These are phyloP conservation scores for Hirsutella rhossiliensis DNA, from an alignment of 2,329 filamentous ascomycete genomes.

Conservation along the genomic window DNA sequence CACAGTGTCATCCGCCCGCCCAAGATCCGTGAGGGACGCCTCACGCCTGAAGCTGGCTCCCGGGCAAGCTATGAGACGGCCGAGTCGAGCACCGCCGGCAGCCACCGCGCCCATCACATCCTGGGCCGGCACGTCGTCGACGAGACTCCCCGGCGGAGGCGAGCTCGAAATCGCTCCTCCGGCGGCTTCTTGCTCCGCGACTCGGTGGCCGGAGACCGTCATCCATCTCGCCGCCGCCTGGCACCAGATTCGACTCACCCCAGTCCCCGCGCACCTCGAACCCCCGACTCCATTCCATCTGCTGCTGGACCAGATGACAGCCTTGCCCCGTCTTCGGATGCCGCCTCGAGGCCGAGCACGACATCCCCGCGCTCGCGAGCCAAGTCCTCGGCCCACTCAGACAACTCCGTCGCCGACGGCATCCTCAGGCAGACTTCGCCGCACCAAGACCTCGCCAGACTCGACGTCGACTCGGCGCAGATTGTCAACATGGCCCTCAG, in stretches of 20 bases:
- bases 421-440: background rate
- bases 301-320: background rate
- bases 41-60: slow-evolving; percentile 5
- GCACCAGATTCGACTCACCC: slow-evolving; percentile 11
- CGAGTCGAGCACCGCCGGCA: slow-evolving; percentile 24
- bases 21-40: slow-evolving; percentile 4
- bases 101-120: slow-evolving; percentile 2
- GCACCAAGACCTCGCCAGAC: slow-evolving; percentile 6
- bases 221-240: slow-evolving; percentile 16
- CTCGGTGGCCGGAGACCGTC: slow-evolving; percentile 20
- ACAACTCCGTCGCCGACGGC: background rate
- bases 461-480: slow-evolving; percentile 70
- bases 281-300: slow-evolving; percentile 1
- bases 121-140: background rate
- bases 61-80: slow-evolving; percentile 27
- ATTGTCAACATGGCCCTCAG: slow-evolving; percentile 90
- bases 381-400: background rate
- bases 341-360: background rate
- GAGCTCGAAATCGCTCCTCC: slow-evolving; percentile 29
- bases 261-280: slow-evolving; percentile 5
- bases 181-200: slow-evolving; percentile 41
- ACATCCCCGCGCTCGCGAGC: background rate
- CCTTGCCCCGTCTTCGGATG: background rate
- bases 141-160: slow-evolving; percentile 16
- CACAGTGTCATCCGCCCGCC: slow-evolving; percentile 7